Percentiles rank a stretch among this genome's conserved stretches.
phyloP scores from a whole-genome alignment of 345 rosid genomes.

The Sonneratia caseolaris region DNA sequence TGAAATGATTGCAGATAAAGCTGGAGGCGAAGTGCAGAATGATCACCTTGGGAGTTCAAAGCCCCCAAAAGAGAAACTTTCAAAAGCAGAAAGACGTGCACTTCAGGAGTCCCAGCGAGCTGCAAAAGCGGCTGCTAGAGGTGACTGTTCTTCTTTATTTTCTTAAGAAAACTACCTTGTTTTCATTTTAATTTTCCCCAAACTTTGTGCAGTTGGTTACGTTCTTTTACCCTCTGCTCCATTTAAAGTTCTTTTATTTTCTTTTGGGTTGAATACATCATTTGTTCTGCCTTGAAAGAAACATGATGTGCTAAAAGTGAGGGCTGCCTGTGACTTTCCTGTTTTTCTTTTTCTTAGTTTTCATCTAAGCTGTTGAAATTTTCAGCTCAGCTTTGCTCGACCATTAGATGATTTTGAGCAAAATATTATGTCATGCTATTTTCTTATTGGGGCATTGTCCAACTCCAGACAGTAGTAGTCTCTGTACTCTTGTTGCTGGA shows the following conservation, averaged over 20 bases:
- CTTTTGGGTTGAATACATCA: neutral
- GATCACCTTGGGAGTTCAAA: conserved; percentile 39
- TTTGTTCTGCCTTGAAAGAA: neutral
- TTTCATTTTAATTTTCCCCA: neutral
- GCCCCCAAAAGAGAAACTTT: conserved; percentile 66
- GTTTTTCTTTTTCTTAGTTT: neutral
- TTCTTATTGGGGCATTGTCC: neutral
- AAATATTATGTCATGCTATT: neutral
- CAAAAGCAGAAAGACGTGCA: conserved; percentile 91
- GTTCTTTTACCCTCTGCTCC: neutral
- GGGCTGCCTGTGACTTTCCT: neutral
- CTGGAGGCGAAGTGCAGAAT: conserved; percentile 17
- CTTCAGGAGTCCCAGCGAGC: conserved; percentile 91
- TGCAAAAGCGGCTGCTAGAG: conserved; percentile 88
- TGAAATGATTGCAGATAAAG: no score
- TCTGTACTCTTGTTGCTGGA: neutral
- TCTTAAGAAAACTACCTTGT: neutral
- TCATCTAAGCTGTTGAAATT: neutral
- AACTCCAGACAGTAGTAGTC: neutral
- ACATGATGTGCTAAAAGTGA: neutral
- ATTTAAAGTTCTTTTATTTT: neutral
- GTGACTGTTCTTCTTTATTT: conserved; percentile 21
- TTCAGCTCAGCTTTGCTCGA: neutral
- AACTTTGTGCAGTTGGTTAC: neutral
- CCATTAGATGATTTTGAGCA: neutral